Evolutionary conservation across 768 basidiomycete species (phyloP).

Genomic region (Amanita muscaria): DNA sequence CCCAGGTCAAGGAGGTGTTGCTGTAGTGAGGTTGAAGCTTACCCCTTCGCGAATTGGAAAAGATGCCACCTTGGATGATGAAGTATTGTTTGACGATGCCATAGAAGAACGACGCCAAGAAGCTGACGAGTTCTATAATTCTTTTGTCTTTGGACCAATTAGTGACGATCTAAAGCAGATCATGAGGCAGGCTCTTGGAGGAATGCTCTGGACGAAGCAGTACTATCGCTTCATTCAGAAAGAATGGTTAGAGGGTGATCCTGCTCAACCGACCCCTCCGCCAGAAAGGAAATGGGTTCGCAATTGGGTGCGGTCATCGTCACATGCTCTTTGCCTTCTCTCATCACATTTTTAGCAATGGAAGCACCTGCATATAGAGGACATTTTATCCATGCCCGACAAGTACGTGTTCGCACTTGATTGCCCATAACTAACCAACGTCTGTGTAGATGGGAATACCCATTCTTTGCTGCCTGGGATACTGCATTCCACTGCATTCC

Average conservation of each 20-base stretch:
- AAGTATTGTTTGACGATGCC: conserved; percentile 78
- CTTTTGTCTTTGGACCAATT: conserved; percentile 73
- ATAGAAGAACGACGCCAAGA: conserved; percentile 89
- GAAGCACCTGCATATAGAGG: conserved; percentile 92
- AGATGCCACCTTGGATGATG: conserved; percentile 78
- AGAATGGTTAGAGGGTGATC: conserved; percentile 94
- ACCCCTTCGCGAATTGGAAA: conserved; percentile 69
- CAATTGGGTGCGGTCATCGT: conserved; percentile 52
- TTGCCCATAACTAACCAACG: conserved; percentile 2
- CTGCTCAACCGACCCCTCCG: conserved; percentile 90
- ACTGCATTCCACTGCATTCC: conserved; percentile 99
- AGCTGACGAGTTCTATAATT: conserved; percentile 91
- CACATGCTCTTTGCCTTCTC: conserved; percentile 1
- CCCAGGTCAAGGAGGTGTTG: conserved; percentile 87
- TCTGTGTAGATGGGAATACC: conserved; percentile 83
- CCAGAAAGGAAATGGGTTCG: conserved; percentile 77
- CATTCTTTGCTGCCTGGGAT: conserved; percentile 98
- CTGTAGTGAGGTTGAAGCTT: conserved; percentile 88
- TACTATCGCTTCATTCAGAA: conserved; percentile 94
- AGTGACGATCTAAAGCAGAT: conserved; percentile 92
- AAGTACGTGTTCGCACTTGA: conserved; percentile 47
- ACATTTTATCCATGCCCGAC: conserved; percentile 98
- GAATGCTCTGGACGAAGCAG: conserved; percentile 99
- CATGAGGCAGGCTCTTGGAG: conserved; percentile 91
- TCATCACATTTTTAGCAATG: conserved; percentile 53